These are phyloP conservation scores for Rheum nobile DNA, from an alignment of 148 eudicot species.

Conservation along the genomic window DNA sequence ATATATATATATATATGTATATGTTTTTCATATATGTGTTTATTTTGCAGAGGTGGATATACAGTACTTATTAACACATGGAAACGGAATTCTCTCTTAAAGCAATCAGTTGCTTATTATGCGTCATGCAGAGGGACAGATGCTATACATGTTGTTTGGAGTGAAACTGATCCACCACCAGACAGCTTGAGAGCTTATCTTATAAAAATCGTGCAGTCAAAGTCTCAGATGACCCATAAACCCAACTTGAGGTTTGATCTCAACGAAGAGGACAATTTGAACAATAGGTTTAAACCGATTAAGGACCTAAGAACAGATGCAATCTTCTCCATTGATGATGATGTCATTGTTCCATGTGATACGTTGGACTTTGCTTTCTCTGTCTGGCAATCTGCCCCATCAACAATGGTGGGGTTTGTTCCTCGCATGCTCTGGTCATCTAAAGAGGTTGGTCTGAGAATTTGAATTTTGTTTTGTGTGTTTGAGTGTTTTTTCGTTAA, in stretches of 20 bases:
- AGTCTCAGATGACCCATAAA: slow-evolving; percentile 36
- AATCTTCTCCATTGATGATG: slow-evolving; percentile 69
- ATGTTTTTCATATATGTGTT: background rate
- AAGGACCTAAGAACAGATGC: slow-evolving; percentile 49
- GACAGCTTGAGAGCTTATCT: slow-evolving; percentile 32
- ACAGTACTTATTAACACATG: slow-evolving; percentile 72
- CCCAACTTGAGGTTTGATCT: slow-evolving; percentile 51
- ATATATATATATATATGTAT: too few relatives aligned
- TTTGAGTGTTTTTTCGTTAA: background rate
- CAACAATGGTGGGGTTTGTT: slow-evolving; percentile 70
- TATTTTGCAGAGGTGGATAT: slow-evolving; percentile 47
- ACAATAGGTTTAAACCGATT: slow-evolving; percentile 64
- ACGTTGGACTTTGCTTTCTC: slow-evolving; percentile 58
- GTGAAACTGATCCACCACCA: slow-evolving; percentile 61
- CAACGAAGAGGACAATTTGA: slow-evolving; percentile 54
- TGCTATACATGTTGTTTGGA: slow-evolving; percentile 80
- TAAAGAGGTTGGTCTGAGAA: slow-evolving; percentile 32
- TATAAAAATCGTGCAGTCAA: slow-evolving; percentile 25
- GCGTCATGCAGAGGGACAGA: slow-evolving; percentile 60
- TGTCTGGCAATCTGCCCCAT: slow-evolving; percentile 77
- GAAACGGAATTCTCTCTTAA: slow-evolving; percentile 61
- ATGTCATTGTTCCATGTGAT: slow-evolving; percentile 59
- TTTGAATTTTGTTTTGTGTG: background rate
- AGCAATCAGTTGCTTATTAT: slow-evolving; percentile 65
- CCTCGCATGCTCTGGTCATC: slow-evolving; percentile 67